Base-by-base conservation (phyloP, 129 eudicot genomes). In the Centaurea solstitialis region DNA sequence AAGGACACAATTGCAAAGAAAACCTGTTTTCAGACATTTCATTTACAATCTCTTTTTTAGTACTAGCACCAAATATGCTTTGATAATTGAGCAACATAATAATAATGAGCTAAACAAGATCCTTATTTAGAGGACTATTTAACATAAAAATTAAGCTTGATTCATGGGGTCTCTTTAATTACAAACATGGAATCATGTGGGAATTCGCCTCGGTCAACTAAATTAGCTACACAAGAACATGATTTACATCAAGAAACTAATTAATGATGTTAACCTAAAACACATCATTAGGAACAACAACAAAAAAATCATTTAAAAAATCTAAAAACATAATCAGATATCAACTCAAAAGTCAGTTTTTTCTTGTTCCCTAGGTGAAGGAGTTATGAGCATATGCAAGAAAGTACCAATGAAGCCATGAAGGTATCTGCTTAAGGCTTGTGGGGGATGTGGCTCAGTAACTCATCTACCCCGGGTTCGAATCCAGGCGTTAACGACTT, bases 1-100 rank as follows among this genome's bases (percentile, higher is more conserved):
- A 45, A 93, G 97, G 37, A 93, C 98, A 66, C 98, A 93, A 59
- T 93, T 93, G 93, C 98, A 91, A 26, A 91, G 79, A 74, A 89
- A 81, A 81, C 98, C 98, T 93, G 47, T 45, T 45, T 28, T 3
- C 15, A 10, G 3, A 47, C 17, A 26, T 26, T 45, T 70, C 2
- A 53, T 57, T 79, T 17, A n/a, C 41, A 18, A 47, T 13, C 68
- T 74, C 13, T 73, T 24, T 20, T 73, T 24, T 40, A 28, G 18
- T 12, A 30, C 18, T n/a, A 33, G 57, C 71, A 80, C 76, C 70
- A 37, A 37, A 79, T 53, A 35, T 53, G 81, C 73, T 76, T 76
- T 39, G 81, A 82, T 59, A 76, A 70, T 20, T 70, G 86, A 76
- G 86, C 73, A 70, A 33, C 67, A 82, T 71, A 39, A 70, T 71